phyloP scores from a whole-genome alignment of 2,329 filamentous ascomycete species.

The Cercospora citrullina region DNA sequence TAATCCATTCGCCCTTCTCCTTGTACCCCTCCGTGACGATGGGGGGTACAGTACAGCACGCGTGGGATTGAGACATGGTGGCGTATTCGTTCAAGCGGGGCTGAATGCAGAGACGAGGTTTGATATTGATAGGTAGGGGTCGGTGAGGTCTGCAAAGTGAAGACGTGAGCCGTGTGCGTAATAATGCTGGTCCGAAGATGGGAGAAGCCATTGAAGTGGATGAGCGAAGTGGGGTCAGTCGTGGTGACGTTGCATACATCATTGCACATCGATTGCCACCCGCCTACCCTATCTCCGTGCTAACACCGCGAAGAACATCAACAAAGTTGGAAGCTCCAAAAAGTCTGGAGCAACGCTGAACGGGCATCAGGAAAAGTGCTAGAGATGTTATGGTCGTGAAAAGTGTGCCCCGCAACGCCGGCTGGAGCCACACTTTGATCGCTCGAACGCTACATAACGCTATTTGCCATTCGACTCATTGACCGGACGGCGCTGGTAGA shows the following conservation, averaged over 20 bases:
- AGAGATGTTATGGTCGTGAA: background rate
- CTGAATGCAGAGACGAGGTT: background rate
- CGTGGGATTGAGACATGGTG: conserved; percentile 21
- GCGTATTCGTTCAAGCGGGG: background rate
- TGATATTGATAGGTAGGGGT: background rate
- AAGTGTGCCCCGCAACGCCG: background rate
- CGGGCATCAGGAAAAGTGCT: background rate
- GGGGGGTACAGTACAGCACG: conserved; percentile 53
- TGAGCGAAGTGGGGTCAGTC: background rate
- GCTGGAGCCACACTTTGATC: background rate
- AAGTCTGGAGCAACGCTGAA: background rate
- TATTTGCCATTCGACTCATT: conserved; percentile 14
- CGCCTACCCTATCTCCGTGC: conserved; percentile 3
- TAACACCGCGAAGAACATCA: background rate
- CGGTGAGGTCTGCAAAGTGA: background rate
- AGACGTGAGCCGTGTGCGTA: background rate
- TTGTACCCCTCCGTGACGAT: conserved; percentile 54
- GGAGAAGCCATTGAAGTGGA: conserved; percentile 2
- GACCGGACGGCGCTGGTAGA: conserved; percentile 48
- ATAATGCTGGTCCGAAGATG: background rate
- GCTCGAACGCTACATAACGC: conserved; percentile 13
- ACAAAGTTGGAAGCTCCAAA: background rate
- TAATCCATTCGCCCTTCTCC: conserved; percentile 60
- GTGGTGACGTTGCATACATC: conserved; percentile 9
- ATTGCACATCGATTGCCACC: conserved; percentile 3